Base-by-base conservation (phyloP, 768 basidiomycete species). In the Calocybe cyanea region DNA sequence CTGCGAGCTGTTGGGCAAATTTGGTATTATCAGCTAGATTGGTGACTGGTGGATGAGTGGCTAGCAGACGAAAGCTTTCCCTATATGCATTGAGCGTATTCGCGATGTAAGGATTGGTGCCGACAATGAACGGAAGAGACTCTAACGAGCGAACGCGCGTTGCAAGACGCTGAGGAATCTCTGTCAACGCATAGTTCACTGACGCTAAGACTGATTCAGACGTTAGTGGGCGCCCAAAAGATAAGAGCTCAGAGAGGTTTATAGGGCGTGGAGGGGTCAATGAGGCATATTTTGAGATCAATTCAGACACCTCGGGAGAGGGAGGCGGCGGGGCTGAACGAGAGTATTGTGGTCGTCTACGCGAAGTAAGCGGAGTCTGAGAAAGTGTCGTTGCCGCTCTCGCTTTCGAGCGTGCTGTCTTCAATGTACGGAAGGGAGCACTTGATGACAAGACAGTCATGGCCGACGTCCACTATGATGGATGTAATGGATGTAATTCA, bases 91-190 rank as follows among this genome's bases (percentile, higher is more conserved):
- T 68, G 48, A 90, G 70, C 10, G 80, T 81, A 46, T 77, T 80
- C 3, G 85, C 74, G n/a, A 92, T 77, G 63, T 87, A 89, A 11
- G 90, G 90, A 61, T 92, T 92, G 41, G 86, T 90, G 17, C 88
- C 91, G 39, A 92, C 91, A 31, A 92, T 92, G 65, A 86, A 92
- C 0, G 90, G 90, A 24, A 92, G 73, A 0, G 74, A 66, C 58
- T 92, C 87, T 40, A 92, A 70, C 17, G 81, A 82, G 24, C 78
- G 78, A 35, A 88, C 83, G 10, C 89, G 81, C 46, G 76, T 79
- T 1, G 86, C 87, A 24, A 92, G 74, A 41, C 88, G 73, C 15
- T 83, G 74, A 17, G 91, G 90, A 13, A 92, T 80, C 62, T 92
- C 89, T 2, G 80, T 73, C 11, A 87, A 73, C 0, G 80, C 81